Base-by-base conservation (phyloP, 148 eudicot species). In the Rhododendron griersonianum region DNA sequence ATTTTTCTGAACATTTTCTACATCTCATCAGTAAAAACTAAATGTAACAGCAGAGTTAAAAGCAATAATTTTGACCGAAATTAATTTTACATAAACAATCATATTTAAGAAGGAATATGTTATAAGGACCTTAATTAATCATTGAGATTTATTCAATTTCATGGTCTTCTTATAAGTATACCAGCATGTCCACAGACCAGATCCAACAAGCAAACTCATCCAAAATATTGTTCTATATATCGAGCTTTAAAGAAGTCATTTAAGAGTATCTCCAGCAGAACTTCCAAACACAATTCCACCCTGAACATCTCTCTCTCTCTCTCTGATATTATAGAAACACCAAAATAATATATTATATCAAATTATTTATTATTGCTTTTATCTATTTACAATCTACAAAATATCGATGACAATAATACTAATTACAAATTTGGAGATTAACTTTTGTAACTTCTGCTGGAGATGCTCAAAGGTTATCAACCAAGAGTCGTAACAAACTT, bases 1-100 rank as follows among this genome's bases (percentile, higher is more conserved):
- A 83, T 89, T 93, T 88, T 91, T 94, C 99, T 97, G 95, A 81
- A 76, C 87, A 86, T 85, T 48, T 71, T 84, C 14, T 19, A 82
- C 41, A 19, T 47, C 47, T 4, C 19, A 84, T 84, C 55, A 84
- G 81, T 71, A 71, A 84, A 84, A 16, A 84, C 4, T 28, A 30
- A 19, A 28, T 28, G 37, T 50, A 35, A 11, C 23, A 75, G 69
- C 41, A 23, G 35, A 11, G 53, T 33, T 19, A 84, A 13, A 84
- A 69, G 44, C 30, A 47, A 59, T 15, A 63, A 44, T 73, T 83
- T 47, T 74, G 19, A 28, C 11, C 5, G 33, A 59, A 18, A 35
- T 23, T 35, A 84, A 71, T 21, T 35, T 25, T 45, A 7, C 7
- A 41, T 11, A 4, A 28, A n/a, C 19, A 23, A 19, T 25, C 13